Base-by-base conservation (phyloP, 2,329 filamentous ascomycete species). In the Peltaster fructicola region DNA sequence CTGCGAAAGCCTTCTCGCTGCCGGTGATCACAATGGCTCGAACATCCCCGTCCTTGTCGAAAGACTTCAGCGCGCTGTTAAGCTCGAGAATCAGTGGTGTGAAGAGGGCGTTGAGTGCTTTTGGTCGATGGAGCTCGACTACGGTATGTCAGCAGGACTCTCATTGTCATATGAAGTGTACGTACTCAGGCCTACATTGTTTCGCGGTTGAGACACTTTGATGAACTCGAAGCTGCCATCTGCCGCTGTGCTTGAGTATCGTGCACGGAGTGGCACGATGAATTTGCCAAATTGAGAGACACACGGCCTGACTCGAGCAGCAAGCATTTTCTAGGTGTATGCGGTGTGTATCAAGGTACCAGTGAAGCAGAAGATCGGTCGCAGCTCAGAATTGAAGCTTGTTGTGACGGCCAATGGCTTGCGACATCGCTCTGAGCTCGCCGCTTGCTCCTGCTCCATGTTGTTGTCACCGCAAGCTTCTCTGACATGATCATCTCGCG, bases 121-220 rank as follows among this genome's bases (percentile, higher is more conserved):
- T 92, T 34, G 88, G 88, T 21, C 88, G 77, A 64, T 90, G 81
- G 37, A 98, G 62, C 8, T 82, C 88, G 45, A 95, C 85, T 93
- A 39, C 4, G 27, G 8, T n/a, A n/a, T 8, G 21, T 12, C n/a
- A 20, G 18, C n/a, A n/a, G n/a, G n/a, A n/a, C n/a, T n/a, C n/a
- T n/a, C n/a, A n/a, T n/a, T n/a, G n/a, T n/a, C n/a, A 10, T 10
- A 8, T n/a, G 9, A 18, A 14, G 5, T 10, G 7, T 8, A 37
- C 58, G 34, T 63, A 92, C 85, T 78, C 57, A 92, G 67, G 3
- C 79, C 80, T 30, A 98, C 84, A 24, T 84, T 82, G n/a, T 79
- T 75, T 52, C 75, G 77, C 7, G 85, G 85, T 37, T 68, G 70
- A 10, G 79, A 81, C 24, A 81, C 72, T 39, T 88, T 61, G 40